A percentile compares a stretch with the other conserved stretches of the same genome.
phyloP scores from a whole-genome alignment of 2,329 filamentous ascomycete genomes.

The Samsoniella hepiali region DNA sequence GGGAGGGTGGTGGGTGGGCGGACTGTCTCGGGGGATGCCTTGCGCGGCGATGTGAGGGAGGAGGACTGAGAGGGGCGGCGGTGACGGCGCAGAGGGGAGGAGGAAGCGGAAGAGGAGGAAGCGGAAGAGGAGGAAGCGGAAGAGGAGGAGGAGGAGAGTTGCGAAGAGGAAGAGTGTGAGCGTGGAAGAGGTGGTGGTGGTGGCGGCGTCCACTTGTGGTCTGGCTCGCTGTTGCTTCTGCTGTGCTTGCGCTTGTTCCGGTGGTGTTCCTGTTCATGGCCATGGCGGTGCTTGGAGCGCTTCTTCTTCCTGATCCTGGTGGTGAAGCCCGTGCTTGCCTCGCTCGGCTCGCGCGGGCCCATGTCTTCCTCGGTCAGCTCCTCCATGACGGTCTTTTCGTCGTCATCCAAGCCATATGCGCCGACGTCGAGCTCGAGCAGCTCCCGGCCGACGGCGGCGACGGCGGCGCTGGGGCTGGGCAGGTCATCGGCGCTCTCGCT shows the following conservation, averaged over 20 bases:
- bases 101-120: conserved; percentile 7
- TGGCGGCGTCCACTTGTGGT: conserved; percentile 21
- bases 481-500: conserved; percentile 38
- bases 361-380: conserved; percentile 33
- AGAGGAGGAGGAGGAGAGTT: conserved; percentile 10
- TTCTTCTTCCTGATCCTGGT: conserved; percentile 49
- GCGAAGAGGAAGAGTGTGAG: conserved; percentile 20
- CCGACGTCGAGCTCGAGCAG: conserved; percentile 41
- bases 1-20: conserved; percentile 31
- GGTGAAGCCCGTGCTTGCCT: conserved; percentile 36
- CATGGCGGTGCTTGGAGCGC: conserved; percentile 34
- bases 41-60: conserved; percentile 24
- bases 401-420: conserved; percentile 35
- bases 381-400: conserved; percentile 32
- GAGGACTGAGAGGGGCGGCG: conserved; percentile 7
- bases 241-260: conserved; percentile 29
- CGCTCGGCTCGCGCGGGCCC: conserved; percentile 29
- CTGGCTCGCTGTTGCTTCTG: conserved; percentile 26
- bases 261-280: conserved; percentile 26
- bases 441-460: conserved; percentile 50
- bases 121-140: neutral
- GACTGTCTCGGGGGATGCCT: conserved; percentile 25
- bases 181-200: conserved; percentile 19
- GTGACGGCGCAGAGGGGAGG: conserved; percentile 18
- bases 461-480: conserved; percentile 50